These are phyloP conservation scores for Nevesoporus exiguus DNA, from an alignment of 768 basidiomycete genomes.

Conservation along the genomic window DNA sequence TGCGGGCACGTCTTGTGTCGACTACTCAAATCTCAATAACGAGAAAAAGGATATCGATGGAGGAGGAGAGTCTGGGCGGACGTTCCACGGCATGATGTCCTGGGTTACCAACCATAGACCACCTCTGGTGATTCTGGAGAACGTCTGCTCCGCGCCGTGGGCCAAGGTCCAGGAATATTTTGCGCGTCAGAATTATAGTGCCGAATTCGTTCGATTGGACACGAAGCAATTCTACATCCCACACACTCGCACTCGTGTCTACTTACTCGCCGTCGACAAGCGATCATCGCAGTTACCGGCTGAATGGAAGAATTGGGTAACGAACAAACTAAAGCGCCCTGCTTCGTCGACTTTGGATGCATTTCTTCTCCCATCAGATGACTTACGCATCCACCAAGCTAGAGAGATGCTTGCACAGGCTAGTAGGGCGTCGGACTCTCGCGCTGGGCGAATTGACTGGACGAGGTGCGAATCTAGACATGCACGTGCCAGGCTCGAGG, in stretches of 20 bases:
- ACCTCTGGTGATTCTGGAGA: conserved; percentile 90
- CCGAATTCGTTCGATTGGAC: conserved; percentile 66
- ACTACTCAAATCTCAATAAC: conserved; percentile 95
- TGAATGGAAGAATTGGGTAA: conserved; percentile 63
- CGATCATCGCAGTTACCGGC: conserved; percentile 56
- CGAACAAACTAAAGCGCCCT: conserved; percentile 66
- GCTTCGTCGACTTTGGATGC: conserved; percentile 89
- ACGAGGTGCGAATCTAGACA: conserved; percentile 90
- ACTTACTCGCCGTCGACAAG: conserved; percentile 76
- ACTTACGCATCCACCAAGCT: conserved; percentile 87
- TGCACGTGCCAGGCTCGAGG: conserved; percentile 81
- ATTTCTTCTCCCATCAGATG: conserved; percentile 87
- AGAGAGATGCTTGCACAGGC: conserved; percentile 79
- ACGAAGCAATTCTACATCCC: conserved; percentile 92
- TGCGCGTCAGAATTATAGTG: conserved; percentile 70
- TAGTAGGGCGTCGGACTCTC: conserved; percentile 59
- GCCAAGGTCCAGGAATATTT: conserved; percentile 71
- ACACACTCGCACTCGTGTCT: conserved; percentile 89
- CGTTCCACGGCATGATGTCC: conserved; percentile 91
- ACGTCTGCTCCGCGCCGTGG: conserved; percentile 93
- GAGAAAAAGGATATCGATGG: conserved; percentile 87
- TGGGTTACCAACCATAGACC: conserved; percentile 89
- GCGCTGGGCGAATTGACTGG: conserved; percentile 83
- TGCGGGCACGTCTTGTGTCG: conserved; percentile 95
- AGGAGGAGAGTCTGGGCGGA: conserved; percentile 89